Conservation (phyloP, 106 monocot species). For the Platanthera guangdongensis region DNA sequence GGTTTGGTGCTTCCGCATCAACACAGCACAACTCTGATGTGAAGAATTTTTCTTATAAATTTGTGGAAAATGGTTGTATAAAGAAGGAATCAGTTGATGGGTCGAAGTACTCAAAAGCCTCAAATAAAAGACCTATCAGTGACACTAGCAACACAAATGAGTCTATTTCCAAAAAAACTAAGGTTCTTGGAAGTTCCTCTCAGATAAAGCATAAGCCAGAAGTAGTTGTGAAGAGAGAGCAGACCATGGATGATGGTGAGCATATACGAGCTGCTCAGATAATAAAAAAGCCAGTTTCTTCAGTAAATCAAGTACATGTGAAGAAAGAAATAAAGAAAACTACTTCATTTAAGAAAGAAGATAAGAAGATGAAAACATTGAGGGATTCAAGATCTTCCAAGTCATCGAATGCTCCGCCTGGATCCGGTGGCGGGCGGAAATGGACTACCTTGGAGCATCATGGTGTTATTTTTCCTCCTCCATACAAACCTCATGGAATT, state of each 20-base stretch:
- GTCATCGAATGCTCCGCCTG: slow-evolving; percentile 68
- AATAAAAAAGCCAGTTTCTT: slow-evolving; percentile 38
- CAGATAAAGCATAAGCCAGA: slow-evolving; percentile 34
- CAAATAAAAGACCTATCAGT: slow-evolving; percentile 34
- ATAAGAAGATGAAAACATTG: slow-evolving; percentile 28
- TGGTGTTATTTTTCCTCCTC: slow-evolving; percentile 97
- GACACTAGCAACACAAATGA: slow-evolving; percentile 13
- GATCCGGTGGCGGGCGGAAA: slow-evolving; percentile 84
- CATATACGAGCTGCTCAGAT: slow-evolving; percentile 59
- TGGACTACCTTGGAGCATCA: slow-evolving; percentile 86
- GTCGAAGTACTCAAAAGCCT: slow-evolving; percentile 11
- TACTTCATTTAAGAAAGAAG: slow-evolving; percentile 46
- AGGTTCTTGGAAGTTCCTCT: slow-evolving; percentile 24
- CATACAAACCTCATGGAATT: slow-evolving; percentile 83
- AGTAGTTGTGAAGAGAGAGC: slow-evolving; percentile 26
- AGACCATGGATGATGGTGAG: slow-evolving; percentile 34
- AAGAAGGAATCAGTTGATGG: slow-evolving; percentile 17
- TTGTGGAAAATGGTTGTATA: slow-evolving; percentile 28
- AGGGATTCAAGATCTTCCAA: slow-evolving; percentile 53
- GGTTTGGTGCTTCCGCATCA: slow-evolving; percentile 17
- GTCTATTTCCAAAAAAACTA: slow-evolving; percentile 39
- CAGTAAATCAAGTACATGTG: slow-evolving; percentile 25
- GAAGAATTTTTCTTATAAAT: slow-evolving; percentile 28
- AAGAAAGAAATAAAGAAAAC: slow-evolving; percentile 52
- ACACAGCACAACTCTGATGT: slow-evolving; percentile 23